Evolutionary conservation across 108 stramenopile species (phyloP).

Genomic region (Craspedostauros australis): DNA sequence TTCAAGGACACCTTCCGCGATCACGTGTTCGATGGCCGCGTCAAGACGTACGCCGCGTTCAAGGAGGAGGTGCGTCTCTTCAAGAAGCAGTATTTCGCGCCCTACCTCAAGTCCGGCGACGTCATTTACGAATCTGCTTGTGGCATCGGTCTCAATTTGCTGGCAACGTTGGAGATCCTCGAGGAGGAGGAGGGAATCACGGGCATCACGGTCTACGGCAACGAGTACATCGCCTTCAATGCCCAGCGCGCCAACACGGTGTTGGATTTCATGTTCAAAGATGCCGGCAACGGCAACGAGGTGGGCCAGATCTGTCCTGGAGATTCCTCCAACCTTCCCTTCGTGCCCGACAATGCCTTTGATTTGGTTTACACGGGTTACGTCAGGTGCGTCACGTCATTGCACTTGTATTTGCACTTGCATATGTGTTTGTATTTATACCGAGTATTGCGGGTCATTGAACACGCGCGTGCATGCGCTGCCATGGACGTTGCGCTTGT

Average conservation of each 20-base stretch:
- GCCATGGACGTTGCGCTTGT: too few species aligned
- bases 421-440: too few species aligned
- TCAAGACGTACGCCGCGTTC: background rate
- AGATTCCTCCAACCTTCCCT: conserved; percentile 18
- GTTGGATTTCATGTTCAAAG: background rate
- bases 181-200: conserved; percentile 2
- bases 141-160: conserved; percentile 30
- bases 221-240: conserved; percentile 11
- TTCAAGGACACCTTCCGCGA: background rate
- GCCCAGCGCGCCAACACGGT: conserved; percentile 15
- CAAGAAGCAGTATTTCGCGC: background rate
- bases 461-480: too few species aligned
- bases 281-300: background rate
- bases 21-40: background rate
- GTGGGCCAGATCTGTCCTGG: conserved; percentile 22
- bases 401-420: too few species aligned
- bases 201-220: conserved; percentile 29
- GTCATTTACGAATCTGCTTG: conserved; percentile 31
- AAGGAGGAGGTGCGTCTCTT: background rate
- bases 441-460: too few species aligned
- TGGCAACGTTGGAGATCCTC: conserved; percentile 30
- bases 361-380: conserved; percentile 49
- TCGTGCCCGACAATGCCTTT: conserved; percentile 33
- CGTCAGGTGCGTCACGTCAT: too few species aligned
- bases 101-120: conserved; percentile 12